phyloP scores from a whole-genome alignment of 331 rosid genomes.

The Saraca asoca region DNA sequence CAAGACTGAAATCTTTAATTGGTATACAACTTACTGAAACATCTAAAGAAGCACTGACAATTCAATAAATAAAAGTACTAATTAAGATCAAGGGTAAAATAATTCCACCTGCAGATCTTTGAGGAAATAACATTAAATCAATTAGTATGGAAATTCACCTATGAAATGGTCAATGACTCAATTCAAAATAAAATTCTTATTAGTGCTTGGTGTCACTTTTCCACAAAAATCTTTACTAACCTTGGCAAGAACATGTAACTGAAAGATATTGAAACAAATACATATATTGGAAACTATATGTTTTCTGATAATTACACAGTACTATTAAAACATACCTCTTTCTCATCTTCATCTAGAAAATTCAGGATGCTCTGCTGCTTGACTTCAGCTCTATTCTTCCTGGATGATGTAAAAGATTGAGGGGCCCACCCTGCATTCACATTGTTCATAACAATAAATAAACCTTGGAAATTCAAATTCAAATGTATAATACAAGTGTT shows the following conservation, averaged over 20 bases:
- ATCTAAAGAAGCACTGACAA: slow-evolving; percentile 2
- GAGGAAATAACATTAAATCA: background rate
- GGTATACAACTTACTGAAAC: slow-evolving; percentile 1
- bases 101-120: background rate
- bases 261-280: slow-evolving; percentile 4
- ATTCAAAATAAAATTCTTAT: slow-evolving; percentile 1
- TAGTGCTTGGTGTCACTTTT: slow-evolving; percentile 25
- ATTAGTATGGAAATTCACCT: background rate
- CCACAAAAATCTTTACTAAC: slow-evolving; percentile 5
- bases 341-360: slow-evolving; percentile 94
- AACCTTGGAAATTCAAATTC: slow-evolving; percentile 5
- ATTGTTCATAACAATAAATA: slow-evolving; percentile 22
- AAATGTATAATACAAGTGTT: slow-evolving; percentile 16
- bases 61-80: background rate
- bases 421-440: slow-evolving; percentile 92
- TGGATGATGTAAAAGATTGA: slow-evolving; percentile 79
- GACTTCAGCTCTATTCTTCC: slow-evolving; percentile 92
- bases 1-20: background rate
- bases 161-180: background rate
- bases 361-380: slow-evolving; percentile 73
- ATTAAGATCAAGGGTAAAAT: background rate
- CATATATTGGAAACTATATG: slow-evolving; percentile 10
- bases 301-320: slow-evolving; percentile 13
- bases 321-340: slow-evolving; percentile 62
- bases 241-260: slow-evolving; percentile 9